Percentiles rank a stretch among this genome's conserved stretches.
phyloP scores from a whole-genome alignment of 345 rosid species.

The Hypericum androsaemum region DNA sequence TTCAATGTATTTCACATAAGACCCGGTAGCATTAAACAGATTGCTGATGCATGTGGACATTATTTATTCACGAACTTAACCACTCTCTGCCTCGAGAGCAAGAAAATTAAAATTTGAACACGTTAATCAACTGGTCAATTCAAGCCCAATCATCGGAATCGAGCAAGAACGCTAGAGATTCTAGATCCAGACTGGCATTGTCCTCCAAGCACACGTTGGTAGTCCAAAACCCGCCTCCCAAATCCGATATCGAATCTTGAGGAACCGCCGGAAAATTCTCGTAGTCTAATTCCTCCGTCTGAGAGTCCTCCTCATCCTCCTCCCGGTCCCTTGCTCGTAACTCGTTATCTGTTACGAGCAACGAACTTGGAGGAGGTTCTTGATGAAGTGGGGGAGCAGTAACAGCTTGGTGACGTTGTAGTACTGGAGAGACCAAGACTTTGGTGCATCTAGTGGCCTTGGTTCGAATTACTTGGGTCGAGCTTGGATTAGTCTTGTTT shows the following conservation, averaged over 20 bases:
- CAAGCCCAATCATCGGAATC: slow-evolving; percentile 30
- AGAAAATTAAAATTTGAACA: too few relatives aligned
- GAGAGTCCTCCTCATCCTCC: too few relatives aligned
- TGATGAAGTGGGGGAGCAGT: not conserved
- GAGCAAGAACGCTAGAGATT: slow-evolving; percentile 26
- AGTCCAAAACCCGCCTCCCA: slow-evolving; percentile 14
- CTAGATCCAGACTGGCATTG: slow-evolving; percentile 22
- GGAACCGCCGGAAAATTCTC: not conserved
- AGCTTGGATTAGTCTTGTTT: slow-evolving; percentile 1
- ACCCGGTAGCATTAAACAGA: too few relatives aligned
- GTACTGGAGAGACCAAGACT: slow-evolving; percentile 12
- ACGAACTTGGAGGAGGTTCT: not conserved
- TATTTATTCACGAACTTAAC: too few relatives aligned
- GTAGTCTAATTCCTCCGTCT: not conserved
- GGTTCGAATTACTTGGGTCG: slow-evolving; percentile 22
- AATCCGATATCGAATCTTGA: not conserved
- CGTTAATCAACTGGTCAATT: not conserved
- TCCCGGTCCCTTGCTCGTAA: too few relatives aligned
- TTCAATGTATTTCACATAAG: too few relatives aligned
- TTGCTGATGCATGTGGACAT: too few relatives aligned
- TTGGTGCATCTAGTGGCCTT: slow-evolving; percentile 25
- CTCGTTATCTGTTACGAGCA: too few relatives aligned
- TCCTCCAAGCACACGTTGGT: slow-evolving; percentile 10
- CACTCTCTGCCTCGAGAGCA: too few relatives aligned
- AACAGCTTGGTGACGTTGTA: not conserved